Evolutionary conservation across 495 filamentous ascomycete species (phyloP).

Genomic region (Talaromyces wortmannii): DNA sequence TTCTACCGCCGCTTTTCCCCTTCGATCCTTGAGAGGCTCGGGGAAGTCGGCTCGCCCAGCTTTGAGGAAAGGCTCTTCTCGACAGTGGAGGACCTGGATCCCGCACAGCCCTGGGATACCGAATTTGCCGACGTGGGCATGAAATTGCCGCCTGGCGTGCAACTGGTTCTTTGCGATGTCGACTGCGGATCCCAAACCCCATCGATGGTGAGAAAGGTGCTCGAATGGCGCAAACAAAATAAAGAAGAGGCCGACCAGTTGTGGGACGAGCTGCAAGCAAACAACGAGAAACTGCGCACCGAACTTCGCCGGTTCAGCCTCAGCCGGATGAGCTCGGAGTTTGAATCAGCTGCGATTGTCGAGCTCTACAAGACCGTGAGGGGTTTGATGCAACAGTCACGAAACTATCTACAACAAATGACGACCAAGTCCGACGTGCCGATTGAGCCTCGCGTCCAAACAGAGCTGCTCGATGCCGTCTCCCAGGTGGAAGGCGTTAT

Average conservation of each 20-base stretch:
- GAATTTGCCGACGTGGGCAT: constrained; percentile 59
- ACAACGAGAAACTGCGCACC: constrained; percentile 64
- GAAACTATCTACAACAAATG: constrained; percentile 65
- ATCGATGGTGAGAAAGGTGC: constrained; percentile 87
- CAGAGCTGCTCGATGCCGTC: constrained; percentile 70
- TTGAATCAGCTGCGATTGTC: constrained; percentile 7
- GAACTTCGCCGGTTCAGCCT: constrained; percentile 46
- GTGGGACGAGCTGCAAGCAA: constrained; percentile 65
- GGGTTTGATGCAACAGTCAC: constrained; percentile 42
- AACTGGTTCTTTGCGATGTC: constrained; percentile 89
- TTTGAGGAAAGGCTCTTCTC: constrained; percentile 61
- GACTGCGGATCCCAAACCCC: constrained; percentile 91
- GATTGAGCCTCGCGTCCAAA: constrained; percentile 86
- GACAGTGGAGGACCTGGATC: constrained; percentile 54
- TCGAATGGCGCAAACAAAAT: constrained; percentile 71
- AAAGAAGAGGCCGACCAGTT: constrained; percentile 56
- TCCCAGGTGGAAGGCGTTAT: constrained; percentile 68
- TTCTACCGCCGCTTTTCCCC: constrained; percentile 89
- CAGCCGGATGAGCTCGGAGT: constrained; percentile 14
- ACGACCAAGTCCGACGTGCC: constrained; percentile 67
- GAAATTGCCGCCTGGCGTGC: constrained; percentile 56
- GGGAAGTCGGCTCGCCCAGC: constrained; percentile 51
- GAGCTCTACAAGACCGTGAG: constrained; percentile 28
- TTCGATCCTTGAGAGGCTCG: constrained; percentile 56
- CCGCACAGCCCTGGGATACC: constrained; percentile 63